phyloP scores from a whole-genome alignment of 192 early-diverging fungal genomes.

The Coemansia asiatica region DNA sequence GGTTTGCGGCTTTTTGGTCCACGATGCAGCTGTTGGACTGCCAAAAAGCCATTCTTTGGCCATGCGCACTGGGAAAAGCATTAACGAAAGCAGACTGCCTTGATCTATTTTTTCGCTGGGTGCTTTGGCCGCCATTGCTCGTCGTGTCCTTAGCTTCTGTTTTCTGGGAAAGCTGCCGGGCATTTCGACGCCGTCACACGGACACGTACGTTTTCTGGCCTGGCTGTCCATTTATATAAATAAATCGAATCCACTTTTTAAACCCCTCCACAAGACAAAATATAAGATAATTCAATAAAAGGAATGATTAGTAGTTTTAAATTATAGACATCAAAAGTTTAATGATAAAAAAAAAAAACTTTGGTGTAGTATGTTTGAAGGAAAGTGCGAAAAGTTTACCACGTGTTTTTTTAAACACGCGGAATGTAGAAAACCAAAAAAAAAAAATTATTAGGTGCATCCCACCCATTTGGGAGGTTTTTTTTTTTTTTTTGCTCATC shows the following conservation, averaged over 20 bases:
- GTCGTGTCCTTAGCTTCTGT: constrained; percentile 14
- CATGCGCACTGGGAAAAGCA: constrained; percentile 24
- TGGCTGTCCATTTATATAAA: neutral
- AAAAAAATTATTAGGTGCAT: too few relatives aligned
- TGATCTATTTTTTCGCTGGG: neutral
- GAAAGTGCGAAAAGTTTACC: too few relatives aligned
- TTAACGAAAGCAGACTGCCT: constrained; percentile 18
- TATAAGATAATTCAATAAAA: too few relatives aligned
- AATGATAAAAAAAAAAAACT: too few relatives aligned
- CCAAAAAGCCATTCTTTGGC: constrained; percentile 34
- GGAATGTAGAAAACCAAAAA: too few relatives aligned
- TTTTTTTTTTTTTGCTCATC: neutral
- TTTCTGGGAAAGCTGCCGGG: constrained; percentile 34
- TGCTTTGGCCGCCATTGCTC: neutral
- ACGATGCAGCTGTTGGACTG: neutral
- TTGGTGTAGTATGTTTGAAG: too few relatives aligned
- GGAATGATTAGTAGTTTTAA: neutral
- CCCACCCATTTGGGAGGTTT: too few relatives aligned
- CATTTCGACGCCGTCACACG: constrained; percentile 21
- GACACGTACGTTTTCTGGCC: constrained; percentile 28
- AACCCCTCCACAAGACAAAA: too few relatives aligned
- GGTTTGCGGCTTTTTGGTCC: neutral
- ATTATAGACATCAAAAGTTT: neutral
- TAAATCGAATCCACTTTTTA: neutral
- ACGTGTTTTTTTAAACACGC: too few relatives aligned